phyloP scores from a whole-genome alignment of 1,139 yeast genomes.

The Saccharomyces hybrid region DNA sequence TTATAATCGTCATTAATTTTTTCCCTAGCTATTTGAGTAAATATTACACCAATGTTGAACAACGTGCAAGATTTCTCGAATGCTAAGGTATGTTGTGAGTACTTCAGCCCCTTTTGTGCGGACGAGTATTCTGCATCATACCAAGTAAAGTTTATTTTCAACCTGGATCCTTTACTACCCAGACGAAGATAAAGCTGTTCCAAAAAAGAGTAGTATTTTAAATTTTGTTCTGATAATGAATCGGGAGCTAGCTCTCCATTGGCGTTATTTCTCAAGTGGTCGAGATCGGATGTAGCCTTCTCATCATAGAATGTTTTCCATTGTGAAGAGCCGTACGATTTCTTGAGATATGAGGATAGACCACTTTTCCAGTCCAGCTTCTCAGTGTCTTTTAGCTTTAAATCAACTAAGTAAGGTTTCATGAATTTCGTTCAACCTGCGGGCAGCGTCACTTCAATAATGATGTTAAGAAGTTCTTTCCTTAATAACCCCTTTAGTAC shows the following conservation, averaged over 20 bases:
- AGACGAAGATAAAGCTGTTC: slow-evolving; percentile 72
- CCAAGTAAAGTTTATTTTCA: slow-evolving; percentile 69
- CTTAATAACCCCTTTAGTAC: background rate
- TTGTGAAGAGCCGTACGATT: slow-evolving; percentile 27
- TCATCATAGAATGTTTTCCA: slow-evolving; percentile 30
- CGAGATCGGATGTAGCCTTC: slow-evolving; percentile 21
- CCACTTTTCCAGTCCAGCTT: slow-evolving; percentile 27
- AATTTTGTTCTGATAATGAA: slow-evolving; percentile 43
- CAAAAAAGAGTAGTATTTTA: slow-evolving; percentile 71
- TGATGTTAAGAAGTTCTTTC: background rate
- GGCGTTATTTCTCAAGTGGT: slow-evolving; percentile 31
- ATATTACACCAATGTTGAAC: slow-evolving; percentile 61
- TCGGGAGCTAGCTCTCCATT: slow-evolving; percentile 45
- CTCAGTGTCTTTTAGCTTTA: slow-evolving; percentile 29
- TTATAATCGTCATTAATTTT: slow-evolving; percentile 44
- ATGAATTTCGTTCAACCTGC: slow-evolving; percentile 9
- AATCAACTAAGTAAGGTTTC: slow-evolving; percentile 23
- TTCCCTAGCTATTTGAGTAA: slow-evolving; percentile 42
- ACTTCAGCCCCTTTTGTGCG: slow-evolving; percentile 37
- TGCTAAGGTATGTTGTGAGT: slow-evolving; percentile 61
- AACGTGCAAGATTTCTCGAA: slow-evolving; percentile 84
- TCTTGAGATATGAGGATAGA: slow-evolving; percentile 25
- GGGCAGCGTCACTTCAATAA: background rate
- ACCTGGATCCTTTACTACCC: slow-evolving; percentile 53
- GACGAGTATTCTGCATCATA: slow-evolving; percentile 49